phyloP scores from a whole-genome alignment of 371 early-diverging fungal genomes.

The Dichotomocladium elegans region DNA sequence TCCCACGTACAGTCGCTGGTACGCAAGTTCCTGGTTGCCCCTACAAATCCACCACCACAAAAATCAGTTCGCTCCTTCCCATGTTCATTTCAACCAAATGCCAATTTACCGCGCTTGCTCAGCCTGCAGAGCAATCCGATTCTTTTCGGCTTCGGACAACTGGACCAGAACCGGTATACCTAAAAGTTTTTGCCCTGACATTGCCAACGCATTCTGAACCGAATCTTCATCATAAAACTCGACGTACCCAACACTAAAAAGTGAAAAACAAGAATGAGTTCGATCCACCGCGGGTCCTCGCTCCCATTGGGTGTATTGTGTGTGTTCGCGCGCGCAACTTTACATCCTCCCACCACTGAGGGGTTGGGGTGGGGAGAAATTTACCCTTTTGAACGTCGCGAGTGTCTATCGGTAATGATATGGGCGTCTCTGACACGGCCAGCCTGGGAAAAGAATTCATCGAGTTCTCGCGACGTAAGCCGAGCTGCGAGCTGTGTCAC shows the following conservation, averaged over 20 bases:
- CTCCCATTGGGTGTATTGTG: no score
- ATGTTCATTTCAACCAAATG: neutral
- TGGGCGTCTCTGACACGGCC: conserved; percentile 88
- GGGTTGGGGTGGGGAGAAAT: no score
- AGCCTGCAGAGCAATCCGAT: conserved; percentile 64
- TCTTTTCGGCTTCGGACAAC: conserved; percentile 91
- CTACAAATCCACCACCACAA: no score
- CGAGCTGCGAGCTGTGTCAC: conserved; percentile 91
- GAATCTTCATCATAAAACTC: conserved; percentile 90
- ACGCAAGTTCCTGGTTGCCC: conserved; percentile 40
- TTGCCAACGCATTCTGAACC: conserved; percentile 77
- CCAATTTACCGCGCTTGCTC: conserved; percentile 46
- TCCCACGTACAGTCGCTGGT: conserved; percentile 78
- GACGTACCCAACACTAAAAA: conserved; percentile 79
- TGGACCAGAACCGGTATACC: conserved; percentile 94
- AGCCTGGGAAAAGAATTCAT: conserved; percentile 80
- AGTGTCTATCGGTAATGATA: conserved; percentile 85
- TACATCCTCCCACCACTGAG: no score
- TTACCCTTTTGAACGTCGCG: conserved; percentile 93
- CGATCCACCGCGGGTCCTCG: no score
- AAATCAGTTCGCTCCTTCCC: no score
- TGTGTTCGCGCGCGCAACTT: no score
- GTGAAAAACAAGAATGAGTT: no score
- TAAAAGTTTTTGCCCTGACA: conserved; percentile 88
- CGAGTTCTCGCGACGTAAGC: conserved; percentile 73